Conservation (phyloP, 345 rosid genomes). For the Rhizophora apiculata region DNA sequence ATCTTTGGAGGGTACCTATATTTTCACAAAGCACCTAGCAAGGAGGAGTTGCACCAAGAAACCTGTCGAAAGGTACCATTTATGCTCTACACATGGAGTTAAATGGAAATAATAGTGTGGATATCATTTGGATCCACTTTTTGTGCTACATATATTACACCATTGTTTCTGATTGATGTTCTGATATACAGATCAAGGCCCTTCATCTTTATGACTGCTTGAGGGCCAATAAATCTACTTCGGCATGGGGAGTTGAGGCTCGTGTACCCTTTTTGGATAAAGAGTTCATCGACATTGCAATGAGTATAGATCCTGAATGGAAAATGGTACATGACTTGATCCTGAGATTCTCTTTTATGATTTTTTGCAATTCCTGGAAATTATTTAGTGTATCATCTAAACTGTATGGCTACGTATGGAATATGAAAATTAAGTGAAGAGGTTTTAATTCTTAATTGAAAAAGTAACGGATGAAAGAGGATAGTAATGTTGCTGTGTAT, state of each 20-base stretch:
- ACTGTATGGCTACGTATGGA: background rate
- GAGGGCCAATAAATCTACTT: slow-evolving; percentile 83
- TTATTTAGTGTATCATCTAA: background rate
- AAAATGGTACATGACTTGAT: slow-evolving; percentile 56
- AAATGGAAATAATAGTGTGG: background rate
- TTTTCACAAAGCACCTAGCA: slow-evolving; percentile 84
- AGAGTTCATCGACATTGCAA: slow-evolving; percentile 59
- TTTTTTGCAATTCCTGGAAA: background rate
- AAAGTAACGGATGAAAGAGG: too few relatives aligned
- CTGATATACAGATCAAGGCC: slow-evolving; percentile 60
- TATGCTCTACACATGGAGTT: background rate
- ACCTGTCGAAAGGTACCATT: slow-evolving; percentile 69
- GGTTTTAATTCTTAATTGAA: too few relatives aligned
- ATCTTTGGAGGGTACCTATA: slow-evolving; percentile 84
- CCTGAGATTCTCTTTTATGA: background rate
- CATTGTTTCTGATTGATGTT: slow-evolving; percentile 12
- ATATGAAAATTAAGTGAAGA: background rate
- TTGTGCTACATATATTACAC: background rate
- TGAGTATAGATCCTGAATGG: slow-evolving; percentile 85
- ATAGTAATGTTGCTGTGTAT: too few relatives aligned
- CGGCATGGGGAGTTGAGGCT: slow-evolving; percentile 94
- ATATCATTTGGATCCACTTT: slow-evolving; percentile 7
- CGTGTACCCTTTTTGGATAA: slow-evolving; percentile 86
- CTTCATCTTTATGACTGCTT: slow-evolving; percentile 88
- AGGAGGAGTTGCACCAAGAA: slow-evolving; percentile 74